Conservation (phyloP, 1,284 basidiomycete genomes). For the Inonotus obliquus region DNA sequence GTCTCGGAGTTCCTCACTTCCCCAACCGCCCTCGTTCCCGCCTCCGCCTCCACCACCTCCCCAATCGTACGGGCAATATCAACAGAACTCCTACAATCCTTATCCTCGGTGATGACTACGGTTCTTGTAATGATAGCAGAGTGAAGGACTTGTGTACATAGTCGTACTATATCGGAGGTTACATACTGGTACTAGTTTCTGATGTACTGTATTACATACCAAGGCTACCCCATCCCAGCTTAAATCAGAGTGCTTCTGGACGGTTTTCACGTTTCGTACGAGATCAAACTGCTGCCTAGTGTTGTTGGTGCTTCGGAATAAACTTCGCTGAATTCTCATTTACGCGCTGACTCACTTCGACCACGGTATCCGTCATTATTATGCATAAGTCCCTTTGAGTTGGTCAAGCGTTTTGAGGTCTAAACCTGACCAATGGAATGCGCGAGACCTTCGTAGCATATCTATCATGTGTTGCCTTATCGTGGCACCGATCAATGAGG, state of each 20-base stretch:
- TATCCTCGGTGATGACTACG: constrained; percentile 5
- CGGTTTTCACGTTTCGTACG: too few species aligned
- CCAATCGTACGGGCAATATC: constrained; percentile 11
- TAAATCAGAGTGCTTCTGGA: neutral
- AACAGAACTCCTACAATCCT: constrained; percentile 1
- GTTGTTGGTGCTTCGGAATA: too few species aligned
- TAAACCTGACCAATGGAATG: neutral
- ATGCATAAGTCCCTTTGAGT: neutral
- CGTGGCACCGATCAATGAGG: neutral
- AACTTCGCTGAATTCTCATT: too few species aligned
- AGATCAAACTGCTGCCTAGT: too few species aligned
- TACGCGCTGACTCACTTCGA: too few species aligned
- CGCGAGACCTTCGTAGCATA: neutral
- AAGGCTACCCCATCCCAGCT: too few species aligned
- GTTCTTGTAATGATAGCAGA: neutral
- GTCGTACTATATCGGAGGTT: neutral
- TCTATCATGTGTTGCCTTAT: neutral
- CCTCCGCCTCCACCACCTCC: constrained; percentile 4
- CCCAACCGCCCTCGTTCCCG: neutral
- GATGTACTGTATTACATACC: neutral
- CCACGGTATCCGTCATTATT: neutral
- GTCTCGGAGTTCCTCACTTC: constrained; percentile 6
- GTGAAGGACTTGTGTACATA: neutral
- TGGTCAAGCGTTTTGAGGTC: neutral
- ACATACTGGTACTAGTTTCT: neutral